Evolutionary conservation across 2,329 filamentous ascomycete species (phyloP), one percentile per base, ranked within the genome.

Genomic region (Juglanconis sp.): DNA sequence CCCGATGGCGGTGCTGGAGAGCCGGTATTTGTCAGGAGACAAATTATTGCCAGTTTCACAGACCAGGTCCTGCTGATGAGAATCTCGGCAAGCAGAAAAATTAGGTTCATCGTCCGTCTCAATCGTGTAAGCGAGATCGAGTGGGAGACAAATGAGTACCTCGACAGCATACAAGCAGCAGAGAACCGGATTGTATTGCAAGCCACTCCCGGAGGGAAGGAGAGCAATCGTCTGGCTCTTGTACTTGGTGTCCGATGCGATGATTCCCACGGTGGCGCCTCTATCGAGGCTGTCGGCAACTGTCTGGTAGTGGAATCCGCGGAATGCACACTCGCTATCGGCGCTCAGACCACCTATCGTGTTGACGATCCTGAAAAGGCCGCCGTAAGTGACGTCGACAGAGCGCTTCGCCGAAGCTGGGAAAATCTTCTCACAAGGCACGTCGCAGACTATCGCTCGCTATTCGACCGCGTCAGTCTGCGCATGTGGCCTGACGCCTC

Each of bases 71-170:
- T 65, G 15, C 40, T 64, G 48, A 32, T 67, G 49, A 65, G 64
- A 24, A 49, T 64, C 57, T 54, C 53, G 35, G 61, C 67, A 44
- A 66, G 61, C 32, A 59, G 63, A 48, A 59, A 56, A 52, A 61
- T 64, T 31, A 53, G 56, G 24, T 65, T 69, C 10, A 34, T 65
- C 2, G 65, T 74, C 4, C 71, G 72, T 51, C 65, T 74, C 9
- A 68, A 75, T 47, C 73, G 76, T 4, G 68, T 74, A 58, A 74
- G 76, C 54, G 75, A 78, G 57, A 63, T 74, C 11, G 75, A 77
- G 53, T 76, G 72, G 65, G 77, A 78, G 63, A 75, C 74, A 2
- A 76, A 77, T 61, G 76, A 79, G 61, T 78, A 76, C 59, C 66
- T 78, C 15, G 76, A 78, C 62, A 72, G 71, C 15, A 60, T 78